These are phyloP conservation scores for Thecamonas trahens DNA, from an alignment of 78 protist genomes.

Conservation along the genomic window DNA sequence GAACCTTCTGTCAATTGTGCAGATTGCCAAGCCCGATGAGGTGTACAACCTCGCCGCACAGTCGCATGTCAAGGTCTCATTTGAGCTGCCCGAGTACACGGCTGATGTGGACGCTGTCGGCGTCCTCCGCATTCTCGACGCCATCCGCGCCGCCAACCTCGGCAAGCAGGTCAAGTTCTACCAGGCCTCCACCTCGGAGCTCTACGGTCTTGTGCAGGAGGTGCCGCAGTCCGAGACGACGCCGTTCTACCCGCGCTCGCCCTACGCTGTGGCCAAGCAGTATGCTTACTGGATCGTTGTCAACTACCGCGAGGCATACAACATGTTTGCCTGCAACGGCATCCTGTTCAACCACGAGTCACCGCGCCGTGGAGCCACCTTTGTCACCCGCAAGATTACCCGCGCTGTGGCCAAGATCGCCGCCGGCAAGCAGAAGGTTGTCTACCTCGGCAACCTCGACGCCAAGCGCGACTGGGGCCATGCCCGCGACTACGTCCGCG, in stretches of 20 bases:
- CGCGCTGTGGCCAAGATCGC: constrained; percentile 78
- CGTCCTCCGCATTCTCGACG: constrained; percentile 80
- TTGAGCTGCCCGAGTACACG: constrained; percentile 89
- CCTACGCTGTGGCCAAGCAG: constrained; percentile 88
- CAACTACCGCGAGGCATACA: constrained; percentile 87
- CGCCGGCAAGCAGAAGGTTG: constrained; percentile 33
- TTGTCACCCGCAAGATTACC: constrained; percentile 92
- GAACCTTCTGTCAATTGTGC: constrained; percentile 37
- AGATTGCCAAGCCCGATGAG: constrained; percentile 59
- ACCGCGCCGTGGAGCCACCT: constrained; percentile 73
- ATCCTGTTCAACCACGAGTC: constrained; percentile 91
- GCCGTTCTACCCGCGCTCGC: constrained; percentile 93
- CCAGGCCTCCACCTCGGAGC: constrained; percentile 68
- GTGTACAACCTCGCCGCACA: constrained; percentile 89
- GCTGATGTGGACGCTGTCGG: constrained; percentile 86
- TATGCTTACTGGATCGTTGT: constrained; percentile 86
- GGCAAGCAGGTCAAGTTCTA: constrained; percentile 45
- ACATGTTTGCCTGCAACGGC: constrained; percentile 80
- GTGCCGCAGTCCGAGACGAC: constrained; percentile 83
- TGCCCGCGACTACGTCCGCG: constrained; percentile 75
- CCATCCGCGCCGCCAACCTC: constrained; percentile 75
- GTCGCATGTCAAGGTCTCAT: constrained; percentile 67
- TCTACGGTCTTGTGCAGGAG: constrained; percentile 85
- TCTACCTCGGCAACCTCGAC: constrained; percentile 81
- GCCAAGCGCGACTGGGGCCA: constrained; percentile 87